Evolutionary conservation across 768 basidiomycete species (phyloP).

Genomic region (Phanerochaete sordida): DNA sequence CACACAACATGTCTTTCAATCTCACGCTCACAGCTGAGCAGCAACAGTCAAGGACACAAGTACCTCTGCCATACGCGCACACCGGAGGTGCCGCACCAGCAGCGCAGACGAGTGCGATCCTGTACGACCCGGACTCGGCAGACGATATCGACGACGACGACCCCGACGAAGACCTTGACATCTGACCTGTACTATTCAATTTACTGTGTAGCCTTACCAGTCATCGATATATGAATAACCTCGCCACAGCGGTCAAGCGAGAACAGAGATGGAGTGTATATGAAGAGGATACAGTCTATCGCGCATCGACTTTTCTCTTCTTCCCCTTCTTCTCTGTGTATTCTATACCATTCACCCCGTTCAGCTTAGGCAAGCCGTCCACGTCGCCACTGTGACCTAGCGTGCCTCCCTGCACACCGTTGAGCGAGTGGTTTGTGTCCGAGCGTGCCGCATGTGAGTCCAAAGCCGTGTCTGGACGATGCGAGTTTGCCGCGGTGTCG

Average conservation of each 20-base stretch:
- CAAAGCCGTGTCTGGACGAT: background rate
- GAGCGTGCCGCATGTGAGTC: background rate
- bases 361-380: background rate
- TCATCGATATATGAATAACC: too few relatives aligned
- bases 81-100: slow-evolving; percentile 53
- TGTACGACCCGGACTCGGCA: slow-evolving; percentile 90
- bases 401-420: background rate
- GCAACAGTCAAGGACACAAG: slow-evolving; percentile 71
- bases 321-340: slow-evolving; percentile 38
- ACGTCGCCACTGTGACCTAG: background rate
- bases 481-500: background rate
- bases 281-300: background rate
- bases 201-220: too few relatives aligned
- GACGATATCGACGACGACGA: slow-evolving; percentile 96
- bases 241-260: too few relatives aligned
- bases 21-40: slow-evolving; percentile 81
- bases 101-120: slow-evolving; percentile 47
- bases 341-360: slow-evolving; percentile 2
- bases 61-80: slow-evolving; percentile 89
- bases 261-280: background rate
- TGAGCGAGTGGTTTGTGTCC: background rate
- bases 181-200: background rate
- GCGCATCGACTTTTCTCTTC: slow-evolving; percentile 52
- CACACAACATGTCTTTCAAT: slow-evolving; percentile 81
- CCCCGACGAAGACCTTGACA: slow-evolving; percentile 63